phyloP scores from a whole-genome alignment of 805 yeast genomes.

The Wickerhamomyces canadensis region DNA sequence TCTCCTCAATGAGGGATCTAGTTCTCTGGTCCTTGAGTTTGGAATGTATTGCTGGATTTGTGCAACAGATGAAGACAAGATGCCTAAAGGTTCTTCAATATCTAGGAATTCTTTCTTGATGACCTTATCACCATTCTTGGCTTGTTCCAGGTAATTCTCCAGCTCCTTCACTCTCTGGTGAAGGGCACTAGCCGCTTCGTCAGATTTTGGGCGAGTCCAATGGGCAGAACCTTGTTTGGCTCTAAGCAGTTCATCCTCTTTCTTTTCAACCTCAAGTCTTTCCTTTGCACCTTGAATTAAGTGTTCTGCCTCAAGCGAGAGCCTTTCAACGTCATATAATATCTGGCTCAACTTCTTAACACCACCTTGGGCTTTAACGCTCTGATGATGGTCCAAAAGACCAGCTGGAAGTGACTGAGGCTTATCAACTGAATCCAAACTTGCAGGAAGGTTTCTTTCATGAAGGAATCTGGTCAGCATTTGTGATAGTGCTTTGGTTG shows the following conservation, averaged over 20 bases:
- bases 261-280: conserved; percentile 42
- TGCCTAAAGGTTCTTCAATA: conserved; percentile 40
- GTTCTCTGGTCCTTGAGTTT: conserved; percentile 23
- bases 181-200: conserved; percentile 36
- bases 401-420: conserved; percentile 53
- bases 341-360: conserved; percentile 33
- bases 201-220: conserved; percentile 50
- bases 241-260: conserved; percentile 50
- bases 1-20: conserved; percentile 32
- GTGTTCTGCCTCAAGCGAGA: conserved; percentile 35
- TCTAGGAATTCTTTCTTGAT: conserved; percentile 41
- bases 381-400: conserved; percentile 49
- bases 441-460: conserved; percentile 51
- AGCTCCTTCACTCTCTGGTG: conserved; percentile 38
- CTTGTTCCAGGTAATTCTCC: conserved; percentile 46
- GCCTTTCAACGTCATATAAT: conserved; percentile 38
- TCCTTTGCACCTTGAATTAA: conserved; percentile 42
- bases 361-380: conserved; percentile 51
- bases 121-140: conserved; percentile 54
- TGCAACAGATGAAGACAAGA: conserved; percentile 34
- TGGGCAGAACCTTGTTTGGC: conserved; percentile 43
- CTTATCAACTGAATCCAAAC: conserved; percentile 53
- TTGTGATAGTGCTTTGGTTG: conserved; percentile 42
- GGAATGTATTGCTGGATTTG: conserved; percentile 26
- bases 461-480: conserved; percentile 39